phyloP scores from a whole-genome alignment of 495 filamentous ascomycete species.

The Tuber calosporum region DNA sequence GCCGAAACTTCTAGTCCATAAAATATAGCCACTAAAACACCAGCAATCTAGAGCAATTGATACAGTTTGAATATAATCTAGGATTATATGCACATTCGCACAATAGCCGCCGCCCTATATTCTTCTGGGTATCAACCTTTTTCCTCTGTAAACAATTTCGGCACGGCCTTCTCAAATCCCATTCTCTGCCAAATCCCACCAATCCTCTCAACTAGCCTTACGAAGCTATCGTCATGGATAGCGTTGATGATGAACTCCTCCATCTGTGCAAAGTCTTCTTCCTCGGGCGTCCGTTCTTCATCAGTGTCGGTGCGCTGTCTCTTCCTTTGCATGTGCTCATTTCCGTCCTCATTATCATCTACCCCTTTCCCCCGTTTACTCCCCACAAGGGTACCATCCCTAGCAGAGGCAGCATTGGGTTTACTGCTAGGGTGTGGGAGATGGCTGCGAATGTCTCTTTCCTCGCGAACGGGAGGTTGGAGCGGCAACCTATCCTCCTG shows the following conservation, averaged over 20 bases:
- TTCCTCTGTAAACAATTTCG: conserved; percentile 16
- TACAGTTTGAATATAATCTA: background rate
- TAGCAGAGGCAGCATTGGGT: conserved; percentile 2
- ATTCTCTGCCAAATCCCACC: conserved; percentile 39
- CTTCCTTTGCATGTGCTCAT: conserved; percentile 12
- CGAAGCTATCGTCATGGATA: conserved; percentile 35
- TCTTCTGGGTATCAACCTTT: background rate
- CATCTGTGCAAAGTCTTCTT: conserved; percentile 29
- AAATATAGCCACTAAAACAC: background rate
- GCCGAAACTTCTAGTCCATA: background rate
- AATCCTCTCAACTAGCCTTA: conserved; percentile 30
- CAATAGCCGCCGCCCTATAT: background rate
- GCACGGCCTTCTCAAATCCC: conserved; percentile 32
- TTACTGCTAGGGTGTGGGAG: background rate
- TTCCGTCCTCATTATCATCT: conserved; percentile 5
- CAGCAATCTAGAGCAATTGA: background rate
- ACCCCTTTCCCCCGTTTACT: conserved; percentile 5
- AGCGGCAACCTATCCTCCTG: conserved; percentile 2
- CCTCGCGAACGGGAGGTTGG: conserved; percentile 13
- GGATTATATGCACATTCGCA: background rate
- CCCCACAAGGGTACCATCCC: background rate
- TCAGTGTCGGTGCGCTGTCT: conserved; percentile 2
- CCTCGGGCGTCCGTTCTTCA: conserved; percentile 5
- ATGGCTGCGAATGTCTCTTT: background rate
- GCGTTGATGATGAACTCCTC: conserved; percentile 35